A percentile compares a stretch with the other conserved stretches of the same genome.
Evolutionary conservation across 768 basidiomycete species (phyloP).

Genomic region (Epithele typhae): DNA sequence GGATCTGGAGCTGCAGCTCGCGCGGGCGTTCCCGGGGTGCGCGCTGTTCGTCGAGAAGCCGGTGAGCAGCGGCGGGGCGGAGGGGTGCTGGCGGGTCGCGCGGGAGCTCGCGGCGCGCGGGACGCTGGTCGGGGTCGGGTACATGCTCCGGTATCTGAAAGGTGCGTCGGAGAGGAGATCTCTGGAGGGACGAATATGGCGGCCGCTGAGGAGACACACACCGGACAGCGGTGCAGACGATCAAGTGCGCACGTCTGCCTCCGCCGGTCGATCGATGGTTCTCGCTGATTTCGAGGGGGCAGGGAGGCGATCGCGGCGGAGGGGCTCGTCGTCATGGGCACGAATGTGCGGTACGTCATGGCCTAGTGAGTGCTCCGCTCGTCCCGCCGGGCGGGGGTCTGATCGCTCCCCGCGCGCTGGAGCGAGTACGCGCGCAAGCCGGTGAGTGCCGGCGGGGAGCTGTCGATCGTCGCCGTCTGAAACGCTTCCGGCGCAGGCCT

Average conservation of each 20-base stretch:
- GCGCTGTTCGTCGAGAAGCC: slow-evolving; percentile 45
- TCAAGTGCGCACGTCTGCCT: slow-evolving; percentile 38
- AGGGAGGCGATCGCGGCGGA: slow-evolving; percentile 43
- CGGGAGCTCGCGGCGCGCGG: slow-evolving; percentile 1
- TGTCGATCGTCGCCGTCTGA: too few species aligned
- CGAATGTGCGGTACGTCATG: slow-evolving; percentile 21
- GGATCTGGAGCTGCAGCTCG: slow-evolving; percentile 40
- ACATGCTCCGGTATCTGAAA: slow-evolving; percentile 42
- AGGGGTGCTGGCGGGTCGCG: slow-evolving; percentile 18
- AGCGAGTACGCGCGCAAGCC: too few species aligned
- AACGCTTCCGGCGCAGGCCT: background rate
- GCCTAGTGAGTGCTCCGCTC: too few species aligned
- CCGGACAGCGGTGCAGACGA: slow-evolving; percentile 39
- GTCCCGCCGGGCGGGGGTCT: too few species aligned
- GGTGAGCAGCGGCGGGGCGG: slow-evolving; percentile 28
- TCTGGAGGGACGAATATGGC: too few species aligned
- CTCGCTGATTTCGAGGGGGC: background rate
- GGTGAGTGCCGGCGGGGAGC: too few species aligned
- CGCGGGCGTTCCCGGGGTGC: slow-evolving; percentile 38
- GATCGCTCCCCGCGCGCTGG: too few species aligned
- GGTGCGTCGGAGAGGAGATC: slow-evolving; percentile 1
- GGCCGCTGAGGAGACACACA: background rate
- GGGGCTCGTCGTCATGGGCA: slow-evolving; percentile 47
- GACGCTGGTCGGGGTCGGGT: slow-evolving; percentile 22
- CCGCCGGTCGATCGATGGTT: too few species aligned